Evolutionary conservation across 164 flowering plant species (phyloP), one percentile per base, ranked within the genome.

Genomic region (Pachysandra terminalis): DNA sequence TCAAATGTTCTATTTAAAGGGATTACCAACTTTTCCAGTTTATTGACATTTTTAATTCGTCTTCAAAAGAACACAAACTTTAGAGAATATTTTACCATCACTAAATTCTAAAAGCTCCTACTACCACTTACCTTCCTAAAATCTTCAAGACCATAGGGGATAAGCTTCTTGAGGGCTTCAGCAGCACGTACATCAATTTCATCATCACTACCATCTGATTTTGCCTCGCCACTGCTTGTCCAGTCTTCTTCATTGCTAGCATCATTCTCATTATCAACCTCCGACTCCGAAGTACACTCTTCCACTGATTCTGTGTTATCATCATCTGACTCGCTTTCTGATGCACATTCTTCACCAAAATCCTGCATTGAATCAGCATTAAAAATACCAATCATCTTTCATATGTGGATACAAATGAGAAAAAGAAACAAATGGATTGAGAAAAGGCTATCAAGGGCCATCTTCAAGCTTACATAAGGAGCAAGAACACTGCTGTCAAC

Each of bases 401-500:
- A 23, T 56, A 37, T 9, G 45, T 7, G 22, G 19, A 27, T 48
- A 48, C 5, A 17, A 2, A 14, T 56, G 45, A 51, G 13, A 13
- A 65, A 60, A 22, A 14, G 7, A 64, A 45, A 40, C 14, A 22
- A 53, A 9, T 23, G 35, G 12, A 59, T 49, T 9, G 59, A 59
- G 49, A 60, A 61, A 24, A 66, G 15, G 28, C 53, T 45, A 35
- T 27, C 41, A 59, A 57, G 40, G 40, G 48, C 23, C n/a, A 71
- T 67, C 49, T 28, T 15, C 14, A 66, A 75, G 68, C 96, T 85
- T 86, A 96, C 99, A 79, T 81, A 84, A 55, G 98, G 93, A 73
- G 98, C 95, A 75, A 96, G 93, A 71, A 90, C 76, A 70, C 85
- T 93, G 82, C 98, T 85, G 69, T 96, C 98, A 79, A 96, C 89